A percentile compares a stretch with the other conserved stretches of the same genome.
phyloP scores from a whole-genome alignment of 768 basidiomycete genomes.

The Kwoniella heveanensis region DNA sequence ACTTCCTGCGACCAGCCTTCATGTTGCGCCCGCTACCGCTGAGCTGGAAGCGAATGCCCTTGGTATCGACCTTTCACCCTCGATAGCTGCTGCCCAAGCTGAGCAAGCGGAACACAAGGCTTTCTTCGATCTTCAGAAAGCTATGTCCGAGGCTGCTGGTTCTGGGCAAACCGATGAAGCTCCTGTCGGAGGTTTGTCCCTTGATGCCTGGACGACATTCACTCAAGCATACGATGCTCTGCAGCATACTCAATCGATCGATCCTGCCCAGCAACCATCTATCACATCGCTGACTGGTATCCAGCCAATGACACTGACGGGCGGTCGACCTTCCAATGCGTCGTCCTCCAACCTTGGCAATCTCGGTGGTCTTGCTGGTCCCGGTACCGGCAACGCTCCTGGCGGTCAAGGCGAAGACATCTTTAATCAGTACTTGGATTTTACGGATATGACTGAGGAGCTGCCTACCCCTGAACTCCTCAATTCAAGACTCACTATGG shows the following conservation, averaged over 20 bases:
- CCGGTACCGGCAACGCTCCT: background rate
- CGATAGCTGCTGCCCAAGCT: constrained; percentile 8
- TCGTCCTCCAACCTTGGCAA: background rate
- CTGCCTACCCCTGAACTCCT: constrained; percentile 40
- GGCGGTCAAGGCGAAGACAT: constrained; percentile 25
- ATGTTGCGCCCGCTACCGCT: background rate
- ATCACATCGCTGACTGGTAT: background rate
- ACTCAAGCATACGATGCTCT: constrained; percentile 22
- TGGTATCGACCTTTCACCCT: constrained; percentile 21
- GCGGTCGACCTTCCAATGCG: constrained; percentile 5
- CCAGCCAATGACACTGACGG: background rate
- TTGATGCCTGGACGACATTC: constrained; percentile 19
- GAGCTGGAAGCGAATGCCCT: constrained; percentile 10
- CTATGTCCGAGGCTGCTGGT: constrained; percentile 13
- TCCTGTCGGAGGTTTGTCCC: background rate
- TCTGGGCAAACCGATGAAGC: background rate
- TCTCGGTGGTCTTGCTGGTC: background rate
- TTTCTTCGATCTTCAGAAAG: constrained; percentile 20
- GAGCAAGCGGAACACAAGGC: constrained; percentile 15
- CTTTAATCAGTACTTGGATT: constrained; percentile 39
- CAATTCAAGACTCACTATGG: background rate
- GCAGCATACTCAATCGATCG: constrained; percentile 7
- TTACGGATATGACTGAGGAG: constrained; percentile 23
- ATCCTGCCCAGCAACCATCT: background rate
- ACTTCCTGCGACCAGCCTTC: background rate